Evolutionary conservation across 176 grass and related monocot genomes (phyloP).

Genomic region (Saccharum spontaneum): DNA sequence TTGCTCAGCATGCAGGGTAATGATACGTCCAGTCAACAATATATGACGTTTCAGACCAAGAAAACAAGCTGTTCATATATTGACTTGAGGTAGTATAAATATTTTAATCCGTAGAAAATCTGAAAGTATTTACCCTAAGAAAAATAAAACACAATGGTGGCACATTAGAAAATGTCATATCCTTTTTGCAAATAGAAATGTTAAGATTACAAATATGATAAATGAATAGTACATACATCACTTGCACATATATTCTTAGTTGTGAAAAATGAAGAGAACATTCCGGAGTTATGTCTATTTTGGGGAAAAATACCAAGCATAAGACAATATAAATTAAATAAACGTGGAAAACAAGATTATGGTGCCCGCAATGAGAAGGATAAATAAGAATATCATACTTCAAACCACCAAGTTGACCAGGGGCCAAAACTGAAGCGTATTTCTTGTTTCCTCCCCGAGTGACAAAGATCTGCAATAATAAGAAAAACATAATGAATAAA

Average conservation of each 20-base stretch:
- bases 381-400: constrained; percentile 53
- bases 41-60: not conserved
- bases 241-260: constrained; percentile 20
- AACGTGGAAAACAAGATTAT: constrained; percentile 5
- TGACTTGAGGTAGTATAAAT: not conserved
- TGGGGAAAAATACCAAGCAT: not conserved
- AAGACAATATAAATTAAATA: not conserved
- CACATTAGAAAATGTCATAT: not conserved
- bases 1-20: not conserved
- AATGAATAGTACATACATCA: not conserved
- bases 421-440: constrained; percentile 87
- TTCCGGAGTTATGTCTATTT: not conserved
- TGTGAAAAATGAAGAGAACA: not conserved
- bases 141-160: constrained; percentile 7
- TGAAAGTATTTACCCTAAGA: not conserved
- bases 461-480: constrained; percentile 75
- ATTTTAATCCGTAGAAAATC: not conserved
- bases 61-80: not conserved
- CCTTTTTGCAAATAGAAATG: not conserved
- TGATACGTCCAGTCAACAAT: not conserved
- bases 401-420: constrained; percentile 77
- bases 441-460: constrained; percentile 83
- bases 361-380: constrained; percentile 2
- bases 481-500: not conserved
- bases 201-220: not conserved